Evolutionary conservation across 2,329 filamentous ascomycete species (phyloP), one percentile per base, ranked within the genome.

Genomic region (Colletotrichum shisoi): DNA sequence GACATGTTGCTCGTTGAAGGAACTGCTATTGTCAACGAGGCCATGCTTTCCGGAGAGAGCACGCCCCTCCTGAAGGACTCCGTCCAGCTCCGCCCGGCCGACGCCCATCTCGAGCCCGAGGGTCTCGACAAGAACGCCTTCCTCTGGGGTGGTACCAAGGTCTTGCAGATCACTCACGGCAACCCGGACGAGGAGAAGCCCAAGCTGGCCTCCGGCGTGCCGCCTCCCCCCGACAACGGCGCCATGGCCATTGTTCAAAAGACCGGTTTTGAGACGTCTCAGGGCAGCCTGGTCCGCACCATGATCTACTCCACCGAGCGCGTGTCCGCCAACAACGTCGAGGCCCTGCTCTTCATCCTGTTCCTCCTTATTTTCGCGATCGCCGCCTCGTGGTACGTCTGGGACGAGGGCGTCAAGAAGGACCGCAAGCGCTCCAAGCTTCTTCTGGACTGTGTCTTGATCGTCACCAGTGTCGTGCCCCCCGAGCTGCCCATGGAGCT

Each of bases 271-370:
- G 96, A 99, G 81, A 99, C 95, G 12, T 98, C 94, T 63, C 96
- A 99, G 80, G 95, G 95, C 70, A 97, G 93, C 79, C 87, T 99
- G 68, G 95, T 99, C 68, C 91, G 95, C 70, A 99, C 95, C 72
- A 99, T 99, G 95, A 99, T 99, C 75, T 99, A 97, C 82, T 97
- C 96, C 1, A 99, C 95, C 1, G 95, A 99, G 79, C 93, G 94
- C 71, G 94, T 99, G 27, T 98, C 94, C n/a, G 95, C 95, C 73
- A 97, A 97, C 81, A 98, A 99, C 75, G 89, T 90, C 51, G 95
- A 99, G 80, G 95, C 95, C 1, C 82, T 99, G n/a, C 85, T 96
- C 69, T 99, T 99, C 82, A 99, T 99, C 71, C 85, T 99, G 67
- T 99, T 99, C 85, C 86, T 99, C 34, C 87, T 97, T 62, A 87